A percentile compares a stretch with the other conserved stretches of the same genome.
phyloP scores from a whole-genome alignment of 2,329 filamentous ascomycete genomes.

The Trichoderma pleuroti region DNA sequence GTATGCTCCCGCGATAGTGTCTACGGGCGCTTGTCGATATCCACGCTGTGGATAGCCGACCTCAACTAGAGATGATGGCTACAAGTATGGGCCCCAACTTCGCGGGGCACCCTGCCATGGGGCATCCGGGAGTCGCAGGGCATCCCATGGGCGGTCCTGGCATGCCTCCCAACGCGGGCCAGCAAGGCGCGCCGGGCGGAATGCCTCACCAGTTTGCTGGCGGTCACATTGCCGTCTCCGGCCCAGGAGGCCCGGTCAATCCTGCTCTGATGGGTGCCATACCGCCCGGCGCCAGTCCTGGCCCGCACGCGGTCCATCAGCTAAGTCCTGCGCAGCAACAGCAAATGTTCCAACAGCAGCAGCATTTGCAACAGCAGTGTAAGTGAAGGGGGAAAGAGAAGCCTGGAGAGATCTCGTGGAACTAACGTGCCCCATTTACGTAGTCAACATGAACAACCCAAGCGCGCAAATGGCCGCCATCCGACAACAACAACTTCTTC shows the following conservation, averaged over 20 bases:
- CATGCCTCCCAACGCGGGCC: slow-evolving; percentile 65
- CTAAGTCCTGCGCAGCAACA: slow-evolving; percentile 60
- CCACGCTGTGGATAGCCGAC: slow-evolving; percentile 58
- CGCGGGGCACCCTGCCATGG: slow-evolving; percentile 67
- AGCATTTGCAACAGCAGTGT: slow-evolving; percentile 38
- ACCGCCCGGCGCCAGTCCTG: slow-evolving; percentile 64
- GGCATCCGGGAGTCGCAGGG: slow-evolving; percentile 64
- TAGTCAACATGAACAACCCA: slow-evolving; percentile 35
- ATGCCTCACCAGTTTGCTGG: slow-evolving; percentile 64
- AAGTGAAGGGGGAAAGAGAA: slow-evolving; percentile 16
- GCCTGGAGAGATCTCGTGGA: background rate
- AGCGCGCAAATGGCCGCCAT: slow-evolving; percentile 37
- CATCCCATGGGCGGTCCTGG: slow-evolving; percentile 59
- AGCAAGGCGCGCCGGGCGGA: slow-evolving; percentile 63
- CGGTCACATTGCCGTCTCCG: slow-evolving; percentile 67
- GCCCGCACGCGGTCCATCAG: slow-evolving; percentile 69
- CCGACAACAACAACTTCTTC: slow-evolving; percentile 55
- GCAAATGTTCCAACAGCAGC: slow-evolving; percentile 55
- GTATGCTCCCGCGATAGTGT: slow-evolving; percentile 48
- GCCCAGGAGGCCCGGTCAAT: slow-evolving; percentile 67
- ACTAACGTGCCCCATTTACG: slow-evolving; percentile 19
- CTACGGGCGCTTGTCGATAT: slow-evolving; percentile 49
- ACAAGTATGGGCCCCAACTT: slow-evolving; percentile 60
- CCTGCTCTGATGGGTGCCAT: slow-evolving; percentile 74
- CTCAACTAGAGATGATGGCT: slow-evolving; percentile 60